Evolutionary conservation across 2,329 filamentous ascomycete genomes (phyloP), one percentile per base, ranked within the genome.

Genomic region (Pseudocercospora cruenta): DNA sequence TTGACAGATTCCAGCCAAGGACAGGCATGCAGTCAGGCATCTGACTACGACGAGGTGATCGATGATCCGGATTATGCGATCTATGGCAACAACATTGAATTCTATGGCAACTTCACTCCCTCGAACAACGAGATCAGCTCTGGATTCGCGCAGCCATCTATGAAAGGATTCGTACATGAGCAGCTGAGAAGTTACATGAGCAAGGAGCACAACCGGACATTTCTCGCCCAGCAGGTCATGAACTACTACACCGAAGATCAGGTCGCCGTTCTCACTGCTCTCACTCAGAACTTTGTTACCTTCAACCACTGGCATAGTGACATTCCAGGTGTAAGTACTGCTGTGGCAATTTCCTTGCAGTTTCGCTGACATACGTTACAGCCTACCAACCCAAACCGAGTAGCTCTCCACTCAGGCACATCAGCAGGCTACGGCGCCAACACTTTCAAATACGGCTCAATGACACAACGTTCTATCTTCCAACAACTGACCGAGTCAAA

Each of bases 341-440:
- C 43, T 22, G 39, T 26, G 8, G 6, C 31, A 33, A 33, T 14
- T 33, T 12, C 31, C 10, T 33, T 12, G 31, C 31, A 14, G 2
- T 33, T 2, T 33, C 31, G 31, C 31, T 36, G 33, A 36, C 33
- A 36, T 16, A 2, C 4, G 14, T 16, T 4, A 21, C 19, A 63
- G 61, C 78, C 79, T 12, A 81, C 78, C 9, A 79, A 81, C 66
- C 74, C 78, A 14, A 81, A 81, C 63, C 76, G 78, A 26, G 63
- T 63, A 12, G 60, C 60, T 26, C 53, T 62, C 19, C 78, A 80
- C 63, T 80, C 78, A 58, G 76, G 78, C 8, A 80, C 78, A 1
- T 78, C 76, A 2, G 78, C 72, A 3, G 53, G 75, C 60, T 76
- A 79, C 55, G 67, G 77, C 3, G 70, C 75, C 7, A 77, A 70